Percentiles rank a stretch among this genome's conserved stretches.
Evolutionary conservation across 2,329 filamentous ascomycete genomes (phyloP).

Genomic region (Fusarium pseudonygamai): DNA sequence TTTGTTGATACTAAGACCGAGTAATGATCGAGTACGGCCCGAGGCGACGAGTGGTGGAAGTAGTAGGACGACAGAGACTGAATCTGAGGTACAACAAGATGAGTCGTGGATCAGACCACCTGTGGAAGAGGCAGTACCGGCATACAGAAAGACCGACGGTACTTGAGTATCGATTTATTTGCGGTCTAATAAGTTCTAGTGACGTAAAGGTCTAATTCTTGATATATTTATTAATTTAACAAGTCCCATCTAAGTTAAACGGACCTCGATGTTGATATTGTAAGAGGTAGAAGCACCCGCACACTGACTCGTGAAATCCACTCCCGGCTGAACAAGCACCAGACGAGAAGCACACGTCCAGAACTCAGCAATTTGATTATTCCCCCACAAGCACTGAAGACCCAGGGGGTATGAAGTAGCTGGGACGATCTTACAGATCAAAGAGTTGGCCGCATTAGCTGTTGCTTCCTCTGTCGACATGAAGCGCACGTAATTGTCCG

Average conservation of each 20-base stretch:
- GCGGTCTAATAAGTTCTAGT: neutral
- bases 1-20: neutral
- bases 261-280: neutral
- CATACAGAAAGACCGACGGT: fast-evolving
- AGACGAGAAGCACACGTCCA: neutral
- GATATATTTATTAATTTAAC: neutral
- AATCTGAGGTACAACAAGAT: neutral
- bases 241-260: neutral
- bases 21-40: neutral
- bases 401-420: neutral
- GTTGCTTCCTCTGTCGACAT: neutral
- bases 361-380: neutral
- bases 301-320: neutral
- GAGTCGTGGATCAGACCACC: neutral
- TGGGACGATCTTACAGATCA: neutral
- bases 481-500: neutral
- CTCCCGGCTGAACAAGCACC: neutral
- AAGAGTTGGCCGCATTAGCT: neutral
- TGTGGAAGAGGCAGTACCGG: neutral
- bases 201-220: neutral
- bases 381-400: neutral
- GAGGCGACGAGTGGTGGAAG: neutral
- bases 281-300: neutral
- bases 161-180: neutral
- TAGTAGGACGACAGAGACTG: neutral